Evolutionary conservation across 768 basidiomycete species (phyloP), one percentile per base, ranked within the genome.

Genomic region (Arthromyces matolae): DNA sequence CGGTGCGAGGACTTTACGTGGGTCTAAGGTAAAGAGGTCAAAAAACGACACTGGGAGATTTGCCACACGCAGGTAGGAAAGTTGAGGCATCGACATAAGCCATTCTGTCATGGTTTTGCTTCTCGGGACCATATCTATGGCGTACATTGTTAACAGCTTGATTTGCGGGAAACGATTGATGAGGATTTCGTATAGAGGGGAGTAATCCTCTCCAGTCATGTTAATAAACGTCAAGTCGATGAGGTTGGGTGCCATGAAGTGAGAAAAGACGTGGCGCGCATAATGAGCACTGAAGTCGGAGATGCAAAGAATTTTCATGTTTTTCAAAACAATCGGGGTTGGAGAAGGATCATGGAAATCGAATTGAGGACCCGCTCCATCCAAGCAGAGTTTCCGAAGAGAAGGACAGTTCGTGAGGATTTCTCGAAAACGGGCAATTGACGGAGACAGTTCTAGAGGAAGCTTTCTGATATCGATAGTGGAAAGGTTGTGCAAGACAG

Each of bases 381-480:
- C 80, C 28, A 89, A 57, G 14, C 77, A 69, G 34, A 89, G 69
- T 45, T 80, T 81, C 42, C 62, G 61, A 20, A 89, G 60, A 6
- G 63, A 64, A 12, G 80, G 78, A 47, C 73, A 83, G 37, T 58
- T 64, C 8, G 45, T 45, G 9, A 86, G 72, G 19, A 88, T 69
- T 23, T 72, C 64, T 29, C 77, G 75, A 62, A 86, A 85, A 19
- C 71, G 71, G 8, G 50, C 31, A 13, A 80, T 62, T 28, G 67
- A 67, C 4, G 84, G 85, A 22, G 71, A 73, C 13, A 73, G 64
- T 4, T 78, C 65, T 16, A 80, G 63, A 14, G 82, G 71, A 45
- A 87, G 71, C 22, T 79, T 76, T 31, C 85, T 77, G 43, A 89
- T 65, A 54, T 87, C 85, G 45, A 89, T 69, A 8, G 75, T 76